phyloP scores from a whole-genome alignment of 2,329 filamentous ascomycete genomes.

The Scorias spongiosa region DNA sequence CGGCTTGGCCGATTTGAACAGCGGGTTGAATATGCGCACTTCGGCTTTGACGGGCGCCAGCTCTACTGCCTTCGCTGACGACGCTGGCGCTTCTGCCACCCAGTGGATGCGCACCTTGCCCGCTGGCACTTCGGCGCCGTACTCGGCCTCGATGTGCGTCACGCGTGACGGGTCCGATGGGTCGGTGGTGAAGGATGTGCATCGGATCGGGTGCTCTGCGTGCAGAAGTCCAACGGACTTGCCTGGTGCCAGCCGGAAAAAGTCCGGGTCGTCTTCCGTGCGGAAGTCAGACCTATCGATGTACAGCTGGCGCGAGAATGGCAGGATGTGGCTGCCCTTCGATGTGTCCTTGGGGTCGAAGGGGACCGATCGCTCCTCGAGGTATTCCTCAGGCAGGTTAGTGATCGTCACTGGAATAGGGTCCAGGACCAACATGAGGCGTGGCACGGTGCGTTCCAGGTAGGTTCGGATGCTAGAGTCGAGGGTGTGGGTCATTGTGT shows the following conservation, averaged over 20 bases:
- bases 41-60: conserved; percentile 48
- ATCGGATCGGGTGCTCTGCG: conserved; percentile 53
- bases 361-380: conserved; percentile 51
- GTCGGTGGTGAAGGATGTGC: conserved; percentile 53
- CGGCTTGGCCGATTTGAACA: conserved; percentile 81
- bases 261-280: conserved; percentile 55
- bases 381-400: conserved; percentile 53
- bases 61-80: conserved; percentile 38
- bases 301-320: conserved; percentile 64
- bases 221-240: conserved; percentile 62
- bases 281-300: conserved; percentile 72
- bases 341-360: conserved; percentile 69
- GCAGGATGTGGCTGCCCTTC: conserved; percentile 45
- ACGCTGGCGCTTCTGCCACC: conserved; percentile 43
- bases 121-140: conserved; percentile 46
- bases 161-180: conserved; percentile 43
- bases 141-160: conserved; percentile 49
- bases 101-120: conserved; percentile 60
- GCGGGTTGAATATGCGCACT: conserved; percentile 61
- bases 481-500: conserved; percentile 69
- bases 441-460: conserved; percentile 73
- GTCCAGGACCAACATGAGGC: conserved; percentile 78
- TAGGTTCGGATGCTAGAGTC: conserved; percentile 75
- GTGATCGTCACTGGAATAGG: conserved; percentile 72
- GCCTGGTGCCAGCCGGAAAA: conserved; percentile 62